Conservation (phyloP, 2,329 filamentous ascomycete species). For the Ophiocordyceps robertsii region DNA sequence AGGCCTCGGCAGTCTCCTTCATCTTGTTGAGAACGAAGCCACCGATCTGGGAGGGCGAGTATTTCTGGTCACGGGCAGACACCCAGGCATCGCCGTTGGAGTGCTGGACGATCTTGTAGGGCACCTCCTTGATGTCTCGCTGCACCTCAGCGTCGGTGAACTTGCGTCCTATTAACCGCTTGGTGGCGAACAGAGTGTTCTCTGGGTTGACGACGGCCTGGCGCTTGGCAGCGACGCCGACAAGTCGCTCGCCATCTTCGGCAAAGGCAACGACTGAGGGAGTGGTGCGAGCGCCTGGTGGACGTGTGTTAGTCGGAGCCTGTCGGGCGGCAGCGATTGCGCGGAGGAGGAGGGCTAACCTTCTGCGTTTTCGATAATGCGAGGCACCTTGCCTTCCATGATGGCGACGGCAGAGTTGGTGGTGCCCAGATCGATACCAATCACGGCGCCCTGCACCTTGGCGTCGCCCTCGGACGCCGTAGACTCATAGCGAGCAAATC, state of each 20-base stretch:
- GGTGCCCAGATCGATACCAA: slow-evolving; percentile 96
- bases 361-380: slow-evolving; percentile 97
- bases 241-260: slow-evolving; percentile 87
- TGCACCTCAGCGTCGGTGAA: slow-evolving; percentile 90
- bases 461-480: slow-evolving; percentile 36
- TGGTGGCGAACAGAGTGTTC: slow-evolving; percentile 96
- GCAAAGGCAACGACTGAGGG: slow-evolving; percentile 90
- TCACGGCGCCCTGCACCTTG: slow-evolving; percentile 91
- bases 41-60: slow-evolving; percentile 96
- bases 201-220: slow-evolving; percentile 97
- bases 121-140: slow-evolving; percentile 93
- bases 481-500: slow-evolving; percentile 67
- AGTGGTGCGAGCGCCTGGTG: slow-evolving; percentile 22
- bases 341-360: slow-evolving; percentile 33
- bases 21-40: slow-evolving; percentile 96
- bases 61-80: slow-evolving; percentile 82
- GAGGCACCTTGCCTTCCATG: slow-evolving; percentile 92
- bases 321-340: neutral
- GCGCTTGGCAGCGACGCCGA: slow-evolving; percentile 94
- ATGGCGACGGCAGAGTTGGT: slow-evolving; percentile 96
- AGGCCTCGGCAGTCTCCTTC: slow-evolving; percentile 96
- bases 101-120: slow-evolving; percentile 98
- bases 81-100: slow-evolving; percentile 95
- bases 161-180: slow-evolving; percentile 97
- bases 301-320: neutral